Base-by-base conservation (phyloP, 345 rosid genomes). In the Gossypium thurberi region DNA sequence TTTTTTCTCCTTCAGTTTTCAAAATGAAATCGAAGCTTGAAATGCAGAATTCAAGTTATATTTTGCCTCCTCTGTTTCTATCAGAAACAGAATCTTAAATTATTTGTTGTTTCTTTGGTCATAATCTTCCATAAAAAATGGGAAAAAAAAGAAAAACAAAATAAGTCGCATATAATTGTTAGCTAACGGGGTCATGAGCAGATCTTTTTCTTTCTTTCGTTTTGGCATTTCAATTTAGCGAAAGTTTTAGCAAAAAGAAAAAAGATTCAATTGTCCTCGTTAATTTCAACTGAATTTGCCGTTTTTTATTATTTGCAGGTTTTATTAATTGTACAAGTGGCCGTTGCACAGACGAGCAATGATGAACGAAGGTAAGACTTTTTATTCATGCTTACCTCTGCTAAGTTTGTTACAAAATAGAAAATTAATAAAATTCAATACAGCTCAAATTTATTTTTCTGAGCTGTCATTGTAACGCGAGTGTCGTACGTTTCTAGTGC, bases 331-430 rank as follows among this genome's bases (percentile, higher is more conserved):
- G 56, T 67, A 12, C 66, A 70, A 46, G 70, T 60, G 37, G 82
- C 82, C 55, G 62, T 78, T 64, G 88, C 85, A 52, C 87, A 78
- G 81, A 81, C 90, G 1, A 70, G 81, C 20, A 82, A 82, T 50
- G 79, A 48, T 43, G 81, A 65, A 8, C 20, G 43, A 25, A 74
- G 65, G 78, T 52, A 20, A 70, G 56, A 21, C 9, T 52, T 20
- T 28, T 52, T 9, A 0, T 12, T 43, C 0, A 6, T 52, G 23
- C 44, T 68, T 48, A 28, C 9, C 18, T 42, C 12, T 42, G 14
- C 64, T 56, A 21, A 57, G 33, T 57, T 21, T 56, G 0, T 20
- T 40, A 3, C 10, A 52, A 33, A 69, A 69, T 6, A 52, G 26
- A 28, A 53, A 50, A 20, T 46, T 2, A 10, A 18, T 43, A 12